Evolutionary conservation across 2,329 filamentous ascomycete species (phyloP).

Genomic region (Furcasterigmium sp.): DNA sequence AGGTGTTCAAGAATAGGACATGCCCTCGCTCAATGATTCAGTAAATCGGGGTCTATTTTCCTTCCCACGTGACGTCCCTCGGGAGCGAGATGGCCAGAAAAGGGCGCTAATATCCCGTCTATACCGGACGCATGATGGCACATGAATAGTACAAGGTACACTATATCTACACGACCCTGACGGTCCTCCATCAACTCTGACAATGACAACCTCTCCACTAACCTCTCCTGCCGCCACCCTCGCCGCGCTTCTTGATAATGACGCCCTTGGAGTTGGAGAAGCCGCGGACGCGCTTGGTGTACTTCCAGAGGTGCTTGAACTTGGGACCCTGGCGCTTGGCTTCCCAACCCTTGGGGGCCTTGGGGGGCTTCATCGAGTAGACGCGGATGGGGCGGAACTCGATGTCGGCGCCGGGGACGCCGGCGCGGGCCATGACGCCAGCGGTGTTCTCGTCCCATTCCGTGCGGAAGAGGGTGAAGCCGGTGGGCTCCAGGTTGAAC

Average conservation of each 20-base stretch:
- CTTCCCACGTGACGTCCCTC: neutral
- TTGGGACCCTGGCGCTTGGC: constrained; percentile 60
- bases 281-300: constrained; percentile 52
- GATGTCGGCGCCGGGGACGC: constrained; percentile 69
- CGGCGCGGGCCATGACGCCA: constrained; percentile 78
- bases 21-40: too few relatives aligned
- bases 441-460: constrained; percentile 85
- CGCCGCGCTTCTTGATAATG: constrained; percentile 24
- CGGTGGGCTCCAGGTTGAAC: constrained; percentile 66
- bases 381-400: constrained; percentile 81
- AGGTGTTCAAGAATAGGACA: too few relatives aligned
- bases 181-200: neutral
- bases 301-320: constrained; percentile 61
- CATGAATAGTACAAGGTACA: neutral
- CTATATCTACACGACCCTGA: neutral
- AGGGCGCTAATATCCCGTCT: neutral
- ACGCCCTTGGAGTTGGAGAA: constrained; percentile 36
- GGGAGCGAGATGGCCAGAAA: neutral
- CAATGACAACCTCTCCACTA: neutral
- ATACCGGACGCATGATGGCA: neutral
- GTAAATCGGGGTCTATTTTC: neutral
- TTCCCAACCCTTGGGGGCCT: constrained; percentile 60
- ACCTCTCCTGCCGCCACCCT: constrained; percentile 3
- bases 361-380: constrained; percentile 58
- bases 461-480: constrained; percentile 81